Conservation (phyloP, 2,329 filamentous ascomycete genomes). For the Fonsecaea multimorphosa region DNA sequence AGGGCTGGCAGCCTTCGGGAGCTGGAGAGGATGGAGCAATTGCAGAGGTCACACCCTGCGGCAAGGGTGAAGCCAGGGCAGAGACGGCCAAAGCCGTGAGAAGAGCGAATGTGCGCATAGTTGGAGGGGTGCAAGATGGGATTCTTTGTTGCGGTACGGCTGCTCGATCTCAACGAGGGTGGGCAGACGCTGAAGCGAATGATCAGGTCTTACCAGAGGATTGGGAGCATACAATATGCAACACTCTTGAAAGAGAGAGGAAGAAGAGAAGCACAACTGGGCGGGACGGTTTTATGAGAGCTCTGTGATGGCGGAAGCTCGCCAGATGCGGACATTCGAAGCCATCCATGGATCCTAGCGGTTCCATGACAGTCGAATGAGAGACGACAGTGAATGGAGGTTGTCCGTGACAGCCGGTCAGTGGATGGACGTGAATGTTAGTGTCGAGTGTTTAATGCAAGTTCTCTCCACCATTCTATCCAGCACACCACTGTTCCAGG, state of each 20-base stretch:
- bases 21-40: slow-evolving; percentile 37
- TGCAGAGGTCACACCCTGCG: slow-evolving; percentile 38
- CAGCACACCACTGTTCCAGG: neutral
- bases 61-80: slow-evolving; percentile 31
- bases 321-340: slow-evolving; percentile 2
- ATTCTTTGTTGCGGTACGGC: slow-evolving; percentile 8
- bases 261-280: neutral
- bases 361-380: neutral
- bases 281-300: slow-evolving; percentile 8
- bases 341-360: neutral
- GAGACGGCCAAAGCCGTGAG: slow-evolving; percentile 28
- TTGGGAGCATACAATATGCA: neutral
- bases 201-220: slow-evolving; percentile 19
- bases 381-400: neutral
- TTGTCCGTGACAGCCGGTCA: slow-evolving; percentile 5
- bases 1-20: slow-evolving; percentile 38
- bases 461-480: slow-evolving; percentile 1
- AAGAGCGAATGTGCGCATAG: slow-evolving; percentile 36
- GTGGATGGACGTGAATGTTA: slow-evolving; percentile 3
- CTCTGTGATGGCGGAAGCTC: neutral
- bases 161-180: slow-evolving; percentile 23
- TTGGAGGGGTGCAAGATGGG: neutral
- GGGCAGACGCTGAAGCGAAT: slow-evolving; percentile 30
- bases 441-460: neutral
- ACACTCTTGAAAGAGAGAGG: slow-evolving; percentile 3